phyloP scores from a whole-genome alignment of 2,329 filamentous ascomycete species.

The Amauroascus verrucosus region DNA sequence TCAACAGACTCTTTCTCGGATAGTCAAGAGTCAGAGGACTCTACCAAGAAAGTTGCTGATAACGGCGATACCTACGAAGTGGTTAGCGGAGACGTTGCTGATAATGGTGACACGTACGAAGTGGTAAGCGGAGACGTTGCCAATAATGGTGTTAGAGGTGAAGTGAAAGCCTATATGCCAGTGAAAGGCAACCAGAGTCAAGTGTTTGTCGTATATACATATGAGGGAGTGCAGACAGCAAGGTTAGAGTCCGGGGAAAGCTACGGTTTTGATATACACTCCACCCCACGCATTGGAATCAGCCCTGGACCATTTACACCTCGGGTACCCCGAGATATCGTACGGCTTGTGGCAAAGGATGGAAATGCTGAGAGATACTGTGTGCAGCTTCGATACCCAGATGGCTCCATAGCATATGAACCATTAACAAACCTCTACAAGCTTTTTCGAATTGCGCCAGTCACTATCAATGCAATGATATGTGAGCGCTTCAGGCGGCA shows the following conservation, averaged over 20 bases:
- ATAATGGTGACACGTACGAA: neutral
- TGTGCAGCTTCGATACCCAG: neutral
- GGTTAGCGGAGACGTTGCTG: no score
- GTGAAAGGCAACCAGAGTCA: neutral
- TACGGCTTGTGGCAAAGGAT: neutral
- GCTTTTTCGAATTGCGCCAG: neutral
- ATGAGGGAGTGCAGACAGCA: neutral
- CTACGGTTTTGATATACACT: neutral
- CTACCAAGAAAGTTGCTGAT: neutral
- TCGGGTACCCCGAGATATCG: neutral
- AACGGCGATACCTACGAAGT: neutral
- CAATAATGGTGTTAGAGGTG: neutral
- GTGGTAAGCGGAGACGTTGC: no score
- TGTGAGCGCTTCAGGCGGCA: neutral
- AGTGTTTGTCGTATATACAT: neutral
- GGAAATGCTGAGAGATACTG: neutral
- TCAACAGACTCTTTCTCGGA: neutral
- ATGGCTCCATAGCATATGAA: neutral
- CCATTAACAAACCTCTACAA: neutral
- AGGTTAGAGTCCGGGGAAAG: neutral
- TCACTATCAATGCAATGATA: neutral
- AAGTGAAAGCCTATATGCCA: neutral
- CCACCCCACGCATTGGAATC: neutral
- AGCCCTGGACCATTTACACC: neutral
- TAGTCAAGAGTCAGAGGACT: neutral